Evolutionary conservation across 371 early-diverging fungal genomes (phyloP), one percentile per base, ranked within the genome.

Genomic region (Sporodiniella umbellata): DNA sequence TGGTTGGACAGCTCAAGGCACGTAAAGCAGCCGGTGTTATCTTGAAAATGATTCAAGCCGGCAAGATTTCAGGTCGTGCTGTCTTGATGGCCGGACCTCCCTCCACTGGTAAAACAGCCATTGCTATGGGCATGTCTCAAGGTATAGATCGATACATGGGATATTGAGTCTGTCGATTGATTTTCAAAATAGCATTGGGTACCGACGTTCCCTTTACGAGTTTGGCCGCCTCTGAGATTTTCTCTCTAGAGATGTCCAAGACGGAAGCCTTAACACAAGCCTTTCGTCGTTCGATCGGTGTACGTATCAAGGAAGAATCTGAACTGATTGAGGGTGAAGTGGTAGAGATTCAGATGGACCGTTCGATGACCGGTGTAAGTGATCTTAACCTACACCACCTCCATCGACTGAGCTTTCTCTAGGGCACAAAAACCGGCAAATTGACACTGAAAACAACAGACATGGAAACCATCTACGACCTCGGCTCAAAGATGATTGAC

Each of bases 291-390:
- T 93, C 97, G 0, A 96, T 99, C 57, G 98, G 95, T 44, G 91
- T 99, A 8, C 78, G 96, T 17, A 97, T 99, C 64, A 98, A 96
- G 69, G 99, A 99, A 70, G 95, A 95, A 63, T 90, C 94, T 6
- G 96, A 95, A 67, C 70, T 99, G 38, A 96, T 99, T 53, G 99
- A 99, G 72, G 99, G 99, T 48, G 99, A 99, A 76, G 98, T 99
- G 10, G 98, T 98, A 8, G 98, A 99, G 68, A 91, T 99, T 35
- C 92, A 94, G 62, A 87, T 96, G 56, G 99, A 98, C 60, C 81
- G 95, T 49, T 86, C 90, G n/a, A 85, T 87, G 39, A 92, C 93
- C 5, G 93, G 93, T 6, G 93, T 94, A 84, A 62, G 85, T 71
- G 10, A 0, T 11, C 11, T 5, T n/a, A n/a, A n/a, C n/a, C n/a